A percentile compares a stretch with the other conserved stretches of the same genome.
phyloP scores from a whole-genome alignment of 495 filamentous ascomycete species.

The Tuber microsphaerosporum region DNA sequence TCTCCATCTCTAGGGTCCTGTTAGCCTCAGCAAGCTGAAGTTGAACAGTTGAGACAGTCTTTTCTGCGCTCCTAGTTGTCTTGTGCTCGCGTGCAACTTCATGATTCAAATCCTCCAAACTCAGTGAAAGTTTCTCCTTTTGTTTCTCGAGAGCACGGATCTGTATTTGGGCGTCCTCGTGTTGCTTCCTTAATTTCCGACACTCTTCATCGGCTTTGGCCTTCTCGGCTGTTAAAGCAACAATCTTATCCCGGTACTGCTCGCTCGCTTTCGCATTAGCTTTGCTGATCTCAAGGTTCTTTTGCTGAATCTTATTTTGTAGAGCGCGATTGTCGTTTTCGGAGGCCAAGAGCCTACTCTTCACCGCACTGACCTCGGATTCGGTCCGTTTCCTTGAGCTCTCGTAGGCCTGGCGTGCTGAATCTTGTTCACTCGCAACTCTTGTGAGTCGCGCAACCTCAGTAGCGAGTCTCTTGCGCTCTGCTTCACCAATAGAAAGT shows the following conservation, averaged over 20 bases:
- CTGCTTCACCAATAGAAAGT: slow-evolving; percentile 65
- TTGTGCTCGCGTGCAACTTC: slow-evolving; percentile 88
- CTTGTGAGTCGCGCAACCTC: slow-evolving; percentile 75
- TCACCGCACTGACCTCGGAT: slow-evolving; percentile 83
- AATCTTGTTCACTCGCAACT: slow-evolving; percentile 81
- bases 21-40: slow-evolving; percentile 84
- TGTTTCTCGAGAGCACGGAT: slow-evolving; percentile 88
- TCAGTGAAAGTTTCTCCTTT: slow-evolving; percentile 86
- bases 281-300: slow-evolving; percentile 91
- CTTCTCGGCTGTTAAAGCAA: slow-evolving; percentile 76
- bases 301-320: slow-evolving; percentile 93
- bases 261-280: slow-evolving; percentile 82
- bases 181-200: slow-evolving; percentile 69
- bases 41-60: slow-evolving; percentile 71
- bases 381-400: slow-evolving; percentile 56
- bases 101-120: slow-evolving; percentile 86
- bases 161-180: slow-evolving; percentile 78
- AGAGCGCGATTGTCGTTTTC: slow-evolving; percentile 96
- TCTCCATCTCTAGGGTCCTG: slow-evolving; percentile 80
- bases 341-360: slow-evolving; percentile 81
- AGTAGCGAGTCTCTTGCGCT: slow-evolving; percentile 62
- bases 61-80: slow-evolving; percentile 82
- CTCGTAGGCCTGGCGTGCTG: slow-evolving; percentile 66
- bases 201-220: slow-evolving; percentile 74
- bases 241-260: slow-evolving; percentile 68